phyloP scores from a whole-genome alignment of 2,329 filamentous ascomycete genomes.

The Coniella vitis region DNA sequence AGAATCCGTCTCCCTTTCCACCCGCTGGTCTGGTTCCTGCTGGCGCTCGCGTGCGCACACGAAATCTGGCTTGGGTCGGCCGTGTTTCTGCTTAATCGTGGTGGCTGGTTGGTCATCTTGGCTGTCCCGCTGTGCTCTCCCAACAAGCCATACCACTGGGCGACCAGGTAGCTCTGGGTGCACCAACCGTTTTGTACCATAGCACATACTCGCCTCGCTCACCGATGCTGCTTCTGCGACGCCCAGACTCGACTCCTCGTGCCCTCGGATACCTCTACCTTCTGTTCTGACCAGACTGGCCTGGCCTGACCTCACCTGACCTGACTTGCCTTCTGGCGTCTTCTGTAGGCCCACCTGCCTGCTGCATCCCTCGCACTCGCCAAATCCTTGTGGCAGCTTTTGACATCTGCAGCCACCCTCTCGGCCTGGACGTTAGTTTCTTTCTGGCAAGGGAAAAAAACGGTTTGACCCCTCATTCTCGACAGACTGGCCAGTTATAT shows the following conservation, averaged over 20 bases:
- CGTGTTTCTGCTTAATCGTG: no score
- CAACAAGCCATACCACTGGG: no score
- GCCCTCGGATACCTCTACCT: no score
- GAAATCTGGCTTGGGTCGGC: no score
- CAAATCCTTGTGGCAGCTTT: constrained; percentile 10
- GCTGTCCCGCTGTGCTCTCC: no score
- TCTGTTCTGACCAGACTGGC: background rate
- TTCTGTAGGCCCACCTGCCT: background rate
- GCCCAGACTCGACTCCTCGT: constrained; percentile 1
- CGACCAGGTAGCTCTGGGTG: no score
- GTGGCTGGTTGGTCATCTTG: no score
- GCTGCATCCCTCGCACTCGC: background rate
- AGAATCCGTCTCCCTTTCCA: constrained; percentile 5
- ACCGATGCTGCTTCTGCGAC: constrained; percentile 11
- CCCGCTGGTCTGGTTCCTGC: no score
- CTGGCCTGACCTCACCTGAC: background rate
- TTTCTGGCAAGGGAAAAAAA: background rate
- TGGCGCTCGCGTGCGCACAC: no score
- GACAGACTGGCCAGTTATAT: constrained; percentile 2
- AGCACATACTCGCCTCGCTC: background rate
- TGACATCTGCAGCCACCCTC: constrained; percentile 17
- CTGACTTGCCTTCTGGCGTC: background rate
- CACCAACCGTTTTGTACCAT: no score
- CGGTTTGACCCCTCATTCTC: constrained; percentile 3
- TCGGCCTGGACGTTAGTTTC: constrained; percentile 4